Conservation (phyloP, 192 early-diverging fungal genomes). For the Spizellomyces sp. region DNA sequence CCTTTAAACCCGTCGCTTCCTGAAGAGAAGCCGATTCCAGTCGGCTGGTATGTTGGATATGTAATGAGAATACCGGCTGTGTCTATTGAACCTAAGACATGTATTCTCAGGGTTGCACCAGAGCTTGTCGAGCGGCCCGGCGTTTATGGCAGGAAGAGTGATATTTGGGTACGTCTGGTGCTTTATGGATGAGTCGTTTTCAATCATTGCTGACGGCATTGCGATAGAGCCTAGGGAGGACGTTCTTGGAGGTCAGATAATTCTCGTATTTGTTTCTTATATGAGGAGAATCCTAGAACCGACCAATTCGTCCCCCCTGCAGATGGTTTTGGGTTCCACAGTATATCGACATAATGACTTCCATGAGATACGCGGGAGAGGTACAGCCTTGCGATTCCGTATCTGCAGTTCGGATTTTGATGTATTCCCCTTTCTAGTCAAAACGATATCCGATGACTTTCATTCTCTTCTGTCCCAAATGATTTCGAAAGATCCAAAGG, state of each 20-base stretch:
- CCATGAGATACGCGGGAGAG: neutral
- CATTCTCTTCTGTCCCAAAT: slow-evolving; percentile 55
- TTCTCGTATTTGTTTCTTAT: too few species aligned
- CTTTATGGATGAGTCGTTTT: neutral
- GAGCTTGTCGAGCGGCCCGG: slow-evolving; percentile 36
- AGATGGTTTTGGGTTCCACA: too few species aligned
- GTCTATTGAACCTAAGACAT: neutral
- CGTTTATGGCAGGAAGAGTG: slow-evolving; percentile 32
- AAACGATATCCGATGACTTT: slow-evolving; percentile 49
- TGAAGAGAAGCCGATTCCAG: neutral
- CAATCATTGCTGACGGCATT: too few species aligned
- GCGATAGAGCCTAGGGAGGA: slow-evolving; percentile 20
- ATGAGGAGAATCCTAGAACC: too few species aligned
- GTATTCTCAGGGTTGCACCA: slow-evolving; percentile 12
- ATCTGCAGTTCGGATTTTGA: neutral
- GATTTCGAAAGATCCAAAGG: slow-evolving; percentile 69
- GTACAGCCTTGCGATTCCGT: neutral
- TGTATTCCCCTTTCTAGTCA: neutral
- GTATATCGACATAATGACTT: too few species aligned
- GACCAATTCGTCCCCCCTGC: too few species aligned
- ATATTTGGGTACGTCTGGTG: slow-evolving; percentile 17
- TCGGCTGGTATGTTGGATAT: slow-evolving; percentile 8
- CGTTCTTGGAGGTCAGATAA: slow-evolving; percentile 34
- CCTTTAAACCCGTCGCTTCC: slow-evolving; percentile 5
- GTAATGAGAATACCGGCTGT: neutral